phyloP scores from a whole-genome alignment of 75 land plant species.

The Ceratopteris richardii region DNA sequence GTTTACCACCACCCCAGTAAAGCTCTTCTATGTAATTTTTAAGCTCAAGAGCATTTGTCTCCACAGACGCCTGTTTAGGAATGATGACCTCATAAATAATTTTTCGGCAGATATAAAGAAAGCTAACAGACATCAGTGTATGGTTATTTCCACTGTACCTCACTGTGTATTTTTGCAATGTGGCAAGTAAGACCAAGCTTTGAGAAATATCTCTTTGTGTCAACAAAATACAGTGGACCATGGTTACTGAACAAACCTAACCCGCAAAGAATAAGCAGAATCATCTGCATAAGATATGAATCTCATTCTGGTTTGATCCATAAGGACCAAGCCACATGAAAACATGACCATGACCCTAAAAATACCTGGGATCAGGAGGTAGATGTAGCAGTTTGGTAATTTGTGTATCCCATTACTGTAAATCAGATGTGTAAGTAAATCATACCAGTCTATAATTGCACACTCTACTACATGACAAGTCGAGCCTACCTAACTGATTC shows the following conservation, averaged over 20 bases:
- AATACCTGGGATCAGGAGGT: slow-evolving; percentile 88
- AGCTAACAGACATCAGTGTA: not conserved
- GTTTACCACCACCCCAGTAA: slow-evolving; percentile 78
- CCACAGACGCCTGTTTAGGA: slow-evolving; percentile 78
- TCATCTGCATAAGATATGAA: not conserved
- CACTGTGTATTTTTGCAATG: slow-evolving; percentile 95
- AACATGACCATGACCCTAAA: not conserved
- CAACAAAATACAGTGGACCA: slow-evolving; percentile 88
- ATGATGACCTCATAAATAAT: slow-evolving; percentile 1
- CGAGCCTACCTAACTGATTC: slow-evolving; percentile 48
- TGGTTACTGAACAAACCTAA: slow-evolving; percentile 97
- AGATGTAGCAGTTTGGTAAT: slow-evolving; percentile 74
- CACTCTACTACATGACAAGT: not conserved
- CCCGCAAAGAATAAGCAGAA: not conserved
- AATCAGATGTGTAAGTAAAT: not conserved
- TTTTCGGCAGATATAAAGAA: no score
- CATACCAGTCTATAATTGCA: slow-evolving; percentile 3
- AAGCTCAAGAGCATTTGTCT: slow-evolving; percentile 89
- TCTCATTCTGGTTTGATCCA: not conserved
- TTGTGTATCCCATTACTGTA: slow-evolving; percentile 78
- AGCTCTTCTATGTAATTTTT: slow-evolving; percentile 91
- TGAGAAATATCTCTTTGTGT: slow-evolving; percentile 73
- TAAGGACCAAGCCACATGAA: not conserved
- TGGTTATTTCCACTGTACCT: slow-evolving; percentile 40
- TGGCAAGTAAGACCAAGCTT: slow-evolving; percentile 92